Evolutionary conservation across 225 moss, liverwort and hornwort species (phyloP).

Genomic region (Sphagnum contortum): DNA sequence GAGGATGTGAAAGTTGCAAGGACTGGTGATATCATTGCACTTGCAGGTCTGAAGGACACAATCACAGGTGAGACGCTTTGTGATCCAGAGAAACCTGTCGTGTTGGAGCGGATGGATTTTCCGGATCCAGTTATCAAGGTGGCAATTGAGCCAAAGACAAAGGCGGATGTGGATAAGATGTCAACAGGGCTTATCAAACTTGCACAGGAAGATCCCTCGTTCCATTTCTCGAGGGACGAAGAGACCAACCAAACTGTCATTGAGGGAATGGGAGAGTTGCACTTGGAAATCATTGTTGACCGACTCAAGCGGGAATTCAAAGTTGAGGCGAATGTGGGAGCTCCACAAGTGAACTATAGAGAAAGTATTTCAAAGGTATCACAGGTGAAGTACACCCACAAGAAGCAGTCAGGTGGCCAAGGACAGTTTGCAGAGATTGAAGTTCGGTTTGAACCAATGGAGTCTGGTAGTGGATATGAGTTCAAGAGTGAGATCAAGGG

Average conservation of each 20-base stretch:
- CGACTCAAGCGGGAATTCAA: slow-evolving; percentile 94
- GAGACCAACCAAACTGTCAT: slow-evolving; percentile 99
- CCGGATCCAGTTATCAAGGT: slow-evolving; percentile 99
- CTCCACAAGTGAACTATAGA: slow-evolving; percentile 98
- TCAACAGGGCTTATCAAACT: slow-evolving; percentile 80
- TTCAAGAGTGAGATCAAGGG: slow-evolving; percentile 99
- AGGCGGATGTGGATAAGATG: slow-evolving; percentile 98
- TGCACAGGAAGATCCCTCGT: slow-evolving; percentile 96
- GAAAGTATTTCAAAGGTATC: slow-evolving; percentile 79
- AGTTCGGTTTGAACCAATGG: slow-evolving; percentile 88
- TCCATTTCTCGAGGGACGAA: slow-evolving; percentile 95
- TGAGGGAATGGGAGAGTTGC: slow-evolving; percentile 98
- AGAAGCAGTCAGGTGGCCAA: slow-evolving; percentile 98
- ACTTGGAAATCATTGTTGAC: slow-evolving; percentile 95
- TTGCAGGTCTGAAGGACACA: slow-evolving; percentile 96
- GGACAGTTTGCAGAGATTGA: slow-evolving; percentile 97
- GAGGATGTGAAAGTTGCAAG: slow-evolving; percentile 85
- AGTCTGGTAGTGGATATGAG: slow-evolving; percentile 73
- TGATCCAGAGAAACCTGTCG: slow-evolving; percentile 67
- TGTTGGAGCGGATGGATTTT: slow-evolving; percentile 99
- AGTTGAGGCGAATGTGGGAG: slow-evolving; percentile 97
- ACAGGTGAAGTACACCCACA: slow-evolving; percentile 81
- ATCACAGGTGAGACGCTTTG: slow-evolving; percentile 92
- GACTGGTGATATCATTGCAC: slow-evolving; percentile 89
- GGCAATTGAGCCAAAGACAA: slow-evolving; percentile 92